Conservation (phyloP, 306 rosid species). For the Quercus glauca region DNA sequence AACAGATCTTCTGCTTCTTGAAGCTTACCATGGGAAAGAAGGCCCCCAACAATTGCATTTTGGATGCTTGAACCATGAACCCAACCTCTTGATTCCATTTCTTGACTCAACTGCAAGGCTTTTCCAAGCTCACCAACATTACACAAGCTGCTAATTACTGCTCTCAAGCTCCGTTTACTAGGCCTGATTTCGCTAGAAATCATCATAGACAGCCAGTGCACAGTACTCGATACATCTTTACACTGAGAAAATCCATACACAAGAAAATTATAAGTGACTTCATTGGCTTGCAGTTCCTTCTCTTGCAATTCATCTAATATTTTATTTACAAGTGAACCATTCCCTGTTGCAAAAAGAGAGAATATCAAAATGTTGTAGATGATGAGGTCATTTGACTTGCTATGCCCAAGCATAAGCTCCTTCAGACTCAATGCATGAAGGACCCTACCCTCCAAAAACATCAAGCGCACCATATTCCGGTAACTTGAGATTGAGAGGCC, state of each 20-base stretch:
- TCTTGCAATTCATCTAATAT: conserved; percentile 55
- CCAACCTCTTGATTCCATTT: conserved; percentile 74
- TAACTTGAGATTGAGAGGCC: conserved; percentile 52
- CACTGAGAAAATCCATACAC: conserved; percentile 61
- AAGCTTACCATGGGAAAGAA: conserved; percentile 54
- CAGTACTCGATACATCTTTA: conserved; percentile 50
- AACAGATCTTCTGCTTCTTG: conserved; percentile 68
- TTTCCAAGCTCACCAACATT: conserved; percentile 49
- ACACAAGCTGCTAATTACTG: conserved; percentile 55
- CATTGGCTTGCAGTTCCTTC: conserved; percentile 48
- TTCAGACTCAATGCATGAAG: conserved; percentile 47
- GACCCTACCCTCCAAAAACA: conserved; percentile 53
- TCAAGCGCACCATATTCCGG: conserved; percentile 44
- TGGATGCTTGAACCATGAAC: conserved; percentile 64
- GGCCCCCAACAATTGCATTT: conserved; percentile 50
- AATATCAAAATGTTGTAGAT: conserved; percentile 70
- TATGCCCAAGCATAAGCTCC: conserved; percentile 55
- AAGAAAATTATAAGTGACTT: conserved; percentile 68
- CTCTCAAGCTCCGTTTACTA: conserved; percentile 60
- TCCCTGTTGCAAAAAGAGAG: conserved; percentile 54
- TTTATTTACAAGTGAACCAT: conserved; percentile 35
- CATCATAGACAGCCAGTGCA: conserved; percentile 57
- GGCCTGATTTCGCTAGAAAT: conserved; percentile 60
- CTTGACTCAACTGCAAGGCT: conserved; percentile 58
- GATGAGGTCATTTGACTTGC: conserved; percentile 34